Evolutionary conservation across 164 flowering plant genomes (phyloP).

Genomic region (Tetracentron sinense): DNA sequence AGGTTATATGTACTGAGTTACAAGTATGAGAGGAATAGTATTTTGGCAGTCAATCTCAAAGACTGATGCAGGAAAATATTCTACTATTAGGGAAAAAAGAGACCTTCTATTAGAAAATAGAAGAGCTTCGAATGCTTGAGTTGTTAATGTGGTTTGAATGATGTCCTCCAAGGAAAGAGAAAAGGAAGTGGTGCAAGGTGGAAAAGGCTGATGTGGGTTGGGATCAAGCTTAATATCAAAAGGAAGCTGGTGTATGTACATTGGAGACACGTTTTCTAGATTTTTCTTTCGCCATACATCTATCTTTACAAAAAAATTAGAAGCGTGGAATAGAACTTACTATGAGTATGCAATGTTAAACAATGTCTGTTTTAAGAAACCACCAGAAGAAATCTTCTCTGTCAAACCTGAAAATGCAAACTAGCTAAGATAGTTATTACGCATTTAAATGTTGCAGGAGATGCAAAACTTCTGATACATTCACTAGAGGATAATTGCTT

Average conservation of each 20-base stretch:
- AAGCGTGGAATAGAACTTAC: conserved; percentile 47
- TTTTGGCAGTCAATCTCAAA: neutral
- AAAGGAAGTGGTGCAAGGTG: neutral
- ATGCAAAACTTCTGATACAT: neutral
- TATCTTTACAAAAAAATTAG: neutral
- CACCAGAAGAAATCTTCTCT: conserved; percentile 70
- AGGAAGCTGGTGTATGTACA: neutral
- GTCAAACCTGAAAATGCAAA: conserved; percentile 57
- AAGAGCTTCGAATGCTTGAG: neutral
- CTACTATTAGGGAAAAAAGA: neutral
- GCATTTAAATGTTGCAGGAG: neutral
- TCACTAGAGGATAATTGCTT: neutral
- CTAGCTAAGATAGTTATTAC: conserved; percentile 5
- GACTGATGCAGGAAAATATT: neutral
- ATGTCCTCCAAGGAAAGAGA: neutral
- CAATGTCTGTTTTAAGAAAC: conserved; percentile 50
- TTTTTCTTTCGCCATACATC: neutral
- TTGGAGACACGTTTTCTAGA: neutral
- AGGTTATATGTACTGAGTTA: neutral
- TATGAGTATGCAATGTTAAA: conserved; percentile 67
- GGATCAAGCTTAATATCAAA: neutral
- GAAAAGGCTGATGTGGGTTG: neutral
- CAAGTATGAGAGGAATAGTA: neutral
- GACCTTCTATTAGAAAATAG: neutral
- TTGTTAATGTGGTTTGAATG: no score